Evolutionary conservation across 2,329 filamentous ascomycete species (phyloP), one percentile per base, ranked within the genome.

Genomic region (Exserohilum rostratum): DNA sequence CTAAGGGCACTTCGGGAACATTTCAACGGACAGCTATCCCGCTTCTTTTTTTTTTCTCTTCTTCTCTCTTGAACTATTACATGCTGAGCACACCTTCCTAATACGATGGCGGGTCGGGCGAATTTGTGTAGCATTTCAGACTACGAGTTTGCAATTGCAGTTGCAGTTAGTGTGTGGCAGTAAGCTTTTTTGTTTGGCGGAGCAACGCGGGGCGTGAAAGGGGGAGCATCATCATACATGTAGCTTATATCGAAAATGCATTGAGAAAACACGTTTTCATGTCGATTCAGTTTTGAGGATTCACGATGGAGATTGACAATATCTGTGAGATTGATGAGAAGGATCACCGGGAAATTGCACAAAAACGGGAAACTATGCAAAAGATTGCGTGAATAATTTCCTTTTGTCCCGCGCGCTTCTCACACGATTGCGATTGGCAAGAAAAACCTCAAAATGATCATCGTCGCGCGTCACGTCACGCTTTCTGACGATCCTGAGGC

Each of bases 1-100:
- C 37, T 30, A 57, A 35, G 40, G 27, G 52, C 49, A 53, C 35
- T 42, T 33, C 39, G 33, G 31, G 38, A 59, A 59, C 34, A 47
- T 44, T 50, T 30, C 7, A 4, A 46, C 43, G 18, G 25, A 44
- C 42, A 46, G 33, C 27, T 34, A 33, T 37, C 5, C 20, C 22
- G 22, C 18, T n/a, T 22, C 34, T 37, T 40, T 48, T 30, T n/a
- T 39, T 27, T 15, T 48, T 30, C 39, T 34, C 22, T 30, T 43
- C 17, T 40, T 15, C n/a, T 15, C 34, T 45, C 18, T 45, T 34
- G 12, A 18, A 22, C 15, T 18, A 34, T 34, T 30, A 33, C 22
- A 25, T 30, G 17, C 31, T 54, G 10, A 15, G 31, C 43, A 27
- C 40, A 38, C 46, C 31, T 52, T 50, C 40, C 38, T 46, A 50